Percentiles rank a stretch among this genome's conserved stretches.
Conservation (phyloP, 257 asterid species). For the Echites panduratus region DNA sequence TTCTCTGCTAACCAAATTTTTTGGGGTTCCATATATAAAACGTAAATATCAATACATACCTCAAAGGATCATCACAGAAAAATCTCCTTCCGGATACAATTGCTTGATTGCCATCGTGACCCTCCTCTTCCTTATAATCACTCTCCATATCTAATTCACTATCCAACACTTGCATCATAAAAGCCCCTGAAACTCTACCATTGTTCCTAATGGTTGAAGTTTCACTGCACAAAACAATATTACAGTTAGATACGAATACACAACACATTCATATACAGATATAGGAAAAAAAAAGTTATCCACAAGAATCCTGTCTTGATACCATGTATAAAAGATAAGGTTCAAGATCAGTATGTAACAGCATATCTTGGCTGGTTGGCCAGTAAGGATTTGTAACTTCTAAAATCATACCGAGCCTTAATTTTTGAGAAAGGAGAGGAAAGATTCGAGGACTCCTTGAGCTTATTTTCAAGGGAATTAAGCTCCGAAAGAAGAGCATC, state of each 20-base stretch:
- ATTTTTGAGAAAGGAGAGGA: constrained; percentile 41
- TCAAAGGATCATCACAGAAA: constrained; percentile 47
- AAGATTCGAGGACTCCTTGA: constrained; percentile 24
- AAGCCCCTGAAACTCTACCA: constrained; percentile 30
- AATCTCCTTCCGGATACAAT: constrained; percentile 46
- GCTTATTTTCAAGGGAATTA: constrained; percentile 42
- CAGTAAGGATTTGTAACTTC: not conserved
- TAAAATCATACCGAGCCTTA: constrained; percentile 39
- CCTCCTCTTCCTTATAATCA: constrained; percentile 39
- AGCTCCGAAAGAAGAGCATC: constrained; percentile 61
- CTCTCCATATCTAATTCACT: constrained; percentile 23
- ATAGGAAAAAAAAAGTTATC: constrained; percentile 6
- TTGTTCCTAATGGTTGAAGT: constrained; percentile 32
- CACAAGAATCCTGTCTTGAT: not conserved
- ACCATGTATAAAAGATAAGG: not conserved
- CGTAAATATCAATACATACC: constrained; percentile 34
- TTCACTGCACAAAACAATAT: constrained; percentile 28
- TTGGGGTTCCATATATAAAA: not conserved
- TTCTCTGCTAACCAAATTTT: not conserved
- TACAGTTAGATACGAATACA: not conserved
- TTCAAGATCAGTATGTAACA: not conserved
- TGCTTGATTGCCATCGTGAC: constrained; percentile 16
- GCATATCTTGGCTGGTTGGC: not conserved
- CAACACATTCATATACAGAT: not conserved
- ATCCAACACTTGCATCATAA: constrained; percentile 51